phyloP scores from a whole-genome alignment of 2,329 filamentous ascomycete genomes.

The Teratosphaeria pseudoeucalypti region DNA sequence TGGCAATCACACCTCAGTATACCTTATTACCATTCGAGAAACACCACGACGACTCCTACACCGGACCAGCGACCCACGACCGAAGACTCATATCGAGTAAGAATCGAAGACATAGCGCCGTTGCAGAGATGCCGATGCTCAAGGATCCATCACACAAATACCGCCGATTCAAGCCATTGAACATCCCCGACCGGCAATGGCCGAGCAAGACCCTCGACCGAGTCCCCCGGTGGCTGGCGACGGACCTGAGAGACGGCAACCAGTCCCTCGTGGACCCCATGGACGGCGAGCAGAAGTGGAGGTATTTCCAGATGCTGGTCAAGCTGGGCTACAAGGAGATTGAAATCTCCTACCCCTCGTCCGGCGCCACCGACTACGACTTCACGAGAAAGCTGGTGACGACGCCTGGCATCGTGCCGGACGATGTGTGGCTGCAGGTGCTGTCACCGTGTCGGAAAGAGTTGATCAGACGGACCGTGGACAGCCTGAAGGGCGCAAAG shows the following conservation, averaged over 20 bases:
- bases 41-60: neutral
- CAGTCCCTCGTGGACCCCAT: constrained; percentile 89
- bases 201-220: constrained; percentile 72
- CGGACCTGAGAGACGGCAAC: constrained; percentile 84
- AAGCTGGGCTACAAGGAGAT: constrained; percentile 96
- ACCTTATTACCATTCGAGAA: neutral
- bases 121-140: constrained; percentile 36
- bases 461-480: constrained; percentile 79
- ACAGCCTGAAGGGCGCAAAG: constrained; percentile 78
- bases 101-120: neutral
- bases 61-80: no score
- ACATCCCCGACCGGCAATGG: constrained; percentile 69
- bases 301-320: constrained; percentile 88
- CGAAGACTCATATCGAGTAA: no score
- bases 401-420: constrained; percentile 70
- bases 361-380: constrained; percentile 91
- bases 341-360: constrained; percentile 89
- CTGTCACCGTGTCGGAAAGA: constrained; percentile 86
- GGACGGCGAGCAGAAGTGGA: constrained; percentile 92
- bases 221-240: constrained; percentile 82
- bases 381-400: constrained; percentile 82
- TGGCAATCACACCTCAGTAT: neutral
- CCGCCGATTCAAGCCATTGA: constrained; percentile 55
- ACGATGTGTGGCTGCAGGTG: constrained; percentile 86
- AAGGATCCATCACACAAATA: constrained; percentile 70